Base-by-base conservation (phyloP, 2,329 filamentous ascomycete genomes). In the Lasiodiplodia sp. region DNA sequence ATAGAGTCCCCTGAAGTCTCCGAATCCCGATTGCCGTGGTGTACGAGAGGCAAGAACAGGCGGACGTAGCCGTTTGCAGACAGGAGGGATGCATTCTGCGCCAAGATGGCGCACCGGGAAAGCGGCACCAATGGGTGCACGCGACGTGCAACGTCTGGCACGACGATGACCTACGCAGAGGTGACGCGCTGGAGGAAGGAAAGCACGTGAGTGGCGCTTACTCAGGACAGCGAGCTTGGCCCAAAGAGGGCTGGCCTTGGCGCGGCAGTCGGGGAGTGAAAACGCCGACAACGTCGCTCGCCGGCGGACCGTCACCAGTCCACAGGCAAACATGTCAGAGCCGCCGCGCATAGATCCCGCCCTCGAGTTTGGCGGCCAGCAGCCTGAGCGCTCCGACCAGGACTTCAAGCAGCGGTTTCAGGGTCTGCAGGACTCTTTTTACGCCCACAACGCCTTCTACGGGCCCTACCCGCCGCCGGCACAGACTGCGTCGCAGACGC, bases 391-490 rank as follows among this genome's bases (percentile, higher is more conserved):
- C 31, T 55, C 55, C 12, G 55, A 68, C 10, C 66, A 68, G 44
- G 55, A 68, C 44, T 53, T 60, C 37, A 38, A 65, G 47, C 62
- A 65, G 34, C n/a, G 66, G n/a, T 47, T 67, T n/a, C 52, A 63
- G 58, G 52, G 64, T 37, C 38, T 67, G 55, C 56, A 60, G n/a
- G 66, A 67, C 55, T 52, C 55, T n/a, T 67, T 60, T 47, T 67
- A 60, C 28, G 8, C 55, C 47, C 66, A 40, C n/a, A 34, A 44
- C 52, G 12, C 40, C n/a, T 67, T 58, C 44, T 67, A 67, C 18
- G 52, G 31, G 16, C 25, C 65, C 25, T 55, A 53, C 37, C 66
- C 58, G n/a, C 47, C 56, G 14, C 56, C 62, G 47, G 28, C 23
- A 14, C 44, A 63, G 40, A 37, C 28, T 25, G 38, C n/a, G 14